phyloP scores from a whole-genome alignment of 2,329 filamentous ascomycete genomes.

The Fusarium keratoplasticum region DNA sequence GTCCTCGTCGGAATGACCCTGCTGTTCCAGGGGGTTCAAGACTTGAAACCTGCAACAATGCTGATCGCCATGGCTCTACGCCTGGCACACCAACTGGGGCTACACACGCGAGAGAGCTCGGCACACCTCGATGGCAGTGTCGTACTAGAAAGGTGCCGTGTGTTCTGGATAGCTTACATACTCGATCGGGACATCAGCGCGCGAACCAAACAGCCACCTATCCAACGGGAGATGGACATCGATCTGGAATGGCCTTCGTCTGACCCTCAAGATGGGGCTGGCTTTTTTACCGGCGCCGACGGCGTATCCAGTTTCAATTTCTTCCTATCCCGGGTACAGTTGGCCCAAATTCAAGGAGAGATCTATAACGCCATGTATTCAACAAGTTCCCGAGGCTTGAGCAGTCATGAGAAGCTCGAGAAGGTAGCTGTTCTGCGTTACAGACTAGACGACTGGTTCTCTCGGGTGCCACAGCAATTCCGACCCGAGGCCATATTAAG shows the following conservation, averaged over 20 bases:
- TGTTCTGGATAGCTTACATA: constrained; percentile 33
- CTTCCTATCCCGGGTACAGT: constrained; percentile 6
- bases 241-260: constrained; percentile 11
- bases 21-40: constrained; percentile 2
- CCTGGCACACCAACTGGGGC: constrained; percentile 11
- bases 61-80: constrained; percentile 24
- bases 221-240: constrained; percentile 8
- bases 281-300: neutral
- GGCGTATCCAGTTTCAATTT: constrained; percentile 3
- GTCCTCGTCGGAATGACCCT: constrained; percentile 23
- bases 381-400: neutral
- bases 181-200: constrained; percentile 22
- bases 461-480: neutral
- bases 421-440: neutral
- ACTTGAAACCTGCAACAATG: constrained; percentile 11
- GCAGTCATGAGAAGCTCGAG: neutral
- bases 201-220: constrained; percentile 5
- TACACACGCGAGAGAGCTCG: neutral
- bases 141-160: constrained; percentile 2
- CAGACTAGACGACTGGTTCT: constrained; percentile 13
- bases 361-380: constrained; percentile 16
- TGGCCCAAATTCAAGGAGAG: constrained; percentile 27
- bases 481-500: neutral
- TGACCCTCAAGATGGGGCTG: neutral
- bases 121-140: neutral